Evolutionary conservation across 768 basidiomycete species (phyloP), one percentile per base, ranked within the genome.

Genomic region (Pleurotus tuber-regium): DNA sequence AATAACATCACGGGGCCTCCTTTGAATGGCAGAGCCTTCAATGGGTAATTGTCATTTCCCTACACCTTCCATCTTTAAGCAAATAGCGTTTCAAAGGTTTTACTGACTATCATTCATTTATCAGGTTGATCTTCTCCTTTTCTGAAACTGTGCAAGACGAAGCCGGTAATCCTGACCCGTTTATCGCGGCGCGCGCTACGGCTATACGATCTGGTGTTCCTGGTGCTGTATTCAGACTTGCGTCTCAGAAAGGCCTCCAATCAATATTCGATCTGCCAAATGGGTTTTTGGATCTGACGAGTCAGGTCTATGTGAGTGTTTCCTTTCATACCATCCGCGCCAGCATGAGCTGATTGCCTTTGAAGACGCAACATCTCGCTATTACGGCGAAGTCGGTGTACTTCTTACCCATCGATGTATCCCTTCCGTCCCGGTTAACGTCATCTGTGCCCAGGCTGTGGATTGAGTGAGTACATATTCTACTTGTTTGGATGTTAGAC

Each of bases 361-460:
- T 23, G 4, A 50, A 63, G 87, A 82, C 78, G 0, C 77, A 74
- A 51, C 75, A 86, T 62, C 76, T 89, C 10, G 68, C 84, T 3
- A 54, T 84, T 3, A 66, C 75, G 6, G 84, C 86, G 0, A 77
- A 77, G 57, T 70, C 74, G 1, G 72, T 79, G n/a, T 89, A 84
- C 59, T 88, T 87, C 57, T 61, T 82, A 5, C 51, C 63, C 1
- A 50, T 59, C 4, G 74, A 79, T 50, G 44, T 54, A 4, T 68
- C 72, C 0, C 54, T 82, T 4, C 49, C 65, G 11, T 77, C 77
- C 5, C 51, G 61, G 25, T 56, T 80, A 35, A 73, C 68, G 2
- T 70, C 72, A 4, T 56, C 76, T 9, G 59, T 71, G 12, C 74
- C 78, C 18, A 73, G 84, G 21, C 65, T 89, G 42, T 74, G 71